Percentiles rank a stretch among this genome's conserved stretches.
These are phyloP conservation scores for Talaromyces wortmannii DNA, from an alignment of 495 filamentous ascomycete species.

Conservation along the genomic window DNA sequence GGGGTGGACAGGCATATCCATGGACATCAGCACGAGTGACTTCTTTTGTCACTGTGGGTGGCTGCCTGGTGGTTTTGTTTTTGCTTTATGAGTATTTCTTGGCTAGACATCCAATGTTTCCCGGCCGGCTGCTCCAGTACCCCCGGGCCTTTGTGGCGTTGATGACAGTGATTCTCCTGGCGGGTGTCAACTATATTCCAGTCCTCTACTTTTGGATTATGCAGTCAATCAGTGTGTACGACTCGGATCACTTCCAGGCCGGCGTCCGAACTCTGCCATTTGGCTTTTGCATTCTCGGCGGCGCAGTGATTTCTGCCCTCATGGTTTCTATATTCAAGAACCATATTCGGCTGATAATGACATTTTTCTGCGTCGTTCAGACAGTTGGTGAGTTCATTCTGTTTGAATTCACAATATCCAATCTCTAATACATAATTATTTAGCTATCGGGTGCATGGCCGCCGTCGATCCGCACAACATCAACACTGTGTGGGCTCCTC, in stretches of 20 bases:
- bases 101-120: not conserved
- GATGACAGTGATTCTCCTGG: not conserved
- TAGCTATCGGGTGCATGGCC: slow-evolving; percentile 1
- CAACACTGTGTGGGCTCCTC: not conserved
- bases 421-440: not conserved
- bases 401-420: not conserved
- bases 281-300: slow-evolving; percentile 2
- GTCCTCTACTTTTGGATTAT: slow-evolving; percentile 1
- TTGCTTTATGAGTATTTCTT: not conserved
- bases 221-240: not conserved
- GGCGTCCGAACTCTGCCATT: not conserved
- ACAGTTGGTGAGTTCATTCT: not conserved
- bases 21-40: not conserved
- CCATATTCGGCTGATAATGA: not conserved
- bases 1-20: not conserved
- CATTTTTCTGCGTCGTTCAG: not conserved
- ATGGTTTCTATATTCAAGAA: not conserved
- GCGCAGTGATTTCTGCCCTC: not conserved
- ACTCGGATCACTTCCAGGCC: not conserved
- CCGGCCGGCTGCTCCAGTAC: not conserved
- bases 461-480: slow-evolving; percentile 1
- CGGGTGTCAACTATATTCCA: slow-evolving; percentile 1
- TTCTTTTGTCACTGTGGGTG: not conserved
- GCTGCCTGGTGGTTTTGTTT: not conserved
- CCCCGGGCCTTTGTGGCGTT: not conserved